phyloP scores from a whole-genome alignment of 148 eudicot genomes.

The Hydrangea macrophylla region DNA sequence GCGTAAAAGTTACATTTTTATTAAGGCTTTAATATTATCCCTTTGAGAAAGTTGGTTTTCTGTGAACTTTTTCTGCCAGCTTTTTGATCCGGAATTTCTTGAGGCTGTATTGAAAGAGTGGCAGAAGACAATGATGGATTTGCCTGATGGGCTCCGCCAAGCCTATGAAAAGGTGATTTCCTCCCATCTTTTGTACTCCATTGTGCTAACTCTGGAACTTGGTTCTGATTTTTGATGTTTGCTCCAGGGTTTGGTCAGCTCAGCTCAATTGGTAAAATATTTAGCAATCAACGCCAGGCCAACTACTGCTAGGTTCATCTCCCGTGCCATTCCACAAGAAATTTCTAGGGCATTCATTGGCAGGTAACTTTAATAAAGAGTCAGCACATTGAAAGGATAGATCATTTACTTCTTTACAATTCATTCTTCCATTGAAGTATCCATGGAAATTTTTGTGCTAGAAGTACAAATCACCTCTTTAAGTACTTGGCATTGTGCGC shows the following conservation, averaged over 20 bases:
- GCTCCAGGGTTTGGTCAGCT: slow-evolving; percentile 84
- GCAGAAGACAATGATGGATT: slow-evolving; percentile 94
- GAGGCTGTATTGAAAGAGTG: slow-evolving; percentile 95
- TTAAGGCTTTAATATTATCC: neutral
- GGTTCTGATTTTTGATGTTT: slow-evolving; percentile 22
- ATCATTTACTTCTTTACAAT: neutral
- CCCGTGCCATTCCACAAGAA: slow-evolving; percentile 83
- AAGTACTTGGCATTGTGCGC: neutral
- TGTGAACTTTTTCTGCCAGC: slow-evolving; percentile 33
- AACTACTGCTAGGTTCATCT: slow-evolving; percentile 66
- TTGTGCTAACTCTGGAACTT: neutral
- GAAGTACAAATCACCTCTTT: neutral
- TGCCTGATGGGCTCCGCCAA: slow-evolving; percentile 86
- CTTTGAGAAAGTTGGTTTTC: neutral
- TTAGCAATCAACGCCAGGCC: slow-evolving; percentile 88
- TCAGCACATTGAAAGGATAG: neutral
- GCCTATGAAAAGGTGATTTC: slow-evolving; percentile 82
- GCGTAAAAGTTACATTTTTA: too few species aligned
- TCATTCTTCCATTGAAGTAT: neutral
- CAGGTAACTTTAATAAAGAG: slow-evolving; percentile 40
- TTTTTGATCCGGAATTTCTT: slow-evolving; percentile 82
- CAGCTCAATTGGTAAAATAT: slow-evolving; percentile 85
- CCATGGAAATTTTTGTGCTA: neutral
- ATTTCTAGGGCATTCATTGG: slow-evolving; percentile 90
- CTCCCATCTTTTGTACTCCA: neutral